Evolutionary conservation across 2,329 filamentous ascomycete genomes (phyloP).

Genomic region (Paramyrothecium sp.): DNA sequence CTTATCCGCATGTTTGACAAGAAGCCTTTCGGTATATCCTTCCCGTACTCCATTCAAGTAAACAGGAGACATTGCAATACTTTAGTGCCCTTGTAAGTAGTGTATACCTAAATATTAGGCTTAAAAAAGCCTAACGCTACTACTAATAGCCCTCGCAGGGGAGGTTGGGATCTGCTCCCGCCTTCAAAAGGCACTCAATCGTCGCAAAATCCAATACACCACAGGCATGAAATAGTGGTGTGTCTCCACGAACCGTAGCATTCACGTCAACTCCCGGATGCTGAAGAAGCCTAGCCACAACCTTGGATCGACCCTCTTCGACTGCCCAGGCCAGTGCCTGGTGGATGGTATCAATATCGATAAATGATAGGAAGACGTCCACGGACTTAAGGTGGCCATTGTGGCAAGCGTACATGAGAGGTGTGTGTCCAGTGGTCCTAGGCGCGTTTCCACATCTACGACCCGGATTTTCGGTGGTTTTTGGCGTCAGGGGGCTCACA

Average conservation of each 20-base stretch:
- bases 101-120: no score
- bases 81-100: no score
- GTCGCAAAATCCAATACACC: slow-evolving; percentile 7
- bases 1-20: no score
- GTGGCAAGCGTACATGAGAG: slow-evolving; percentile 28
- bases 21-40: no score
- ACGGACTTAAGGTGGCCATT: slow-evolving; percentile 22
- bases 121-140: no score
- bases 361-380: slow-evolving; percentile 22
- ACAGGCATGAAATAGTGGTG: slow-evolving; percentile 16
- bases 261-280: slow-evolving; percentile 1
- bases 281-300: slow-evolving; percentile 17
- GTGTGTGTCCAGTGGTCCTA: slow-evolving; percentile 16
- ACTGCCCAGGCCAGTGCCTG: slow-evolving; percentile 25
- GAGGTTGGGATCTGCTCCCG: slow-evolving; percentile 24
- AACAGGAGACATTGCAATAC: no score
- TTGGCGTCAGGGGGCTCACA: slow-evolving; percentile 27
- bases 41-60: no score
- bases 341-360: slow-evolving; percentile 18
- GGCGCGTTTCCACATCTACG: slow-evolving; percentile 5
- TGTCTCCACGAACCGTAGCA: neutral
- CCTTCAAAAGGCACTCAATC: slow-evolving; percentile 21
- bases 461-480: slow-evolving; percentile 14
- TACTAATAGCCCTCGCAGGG: neutral
- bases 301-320: slow-evolving; percentile 7